Conservation (phyloP, 1,284 basidiomycete genomes). For the Pisolithus thermaeus region DNA sequence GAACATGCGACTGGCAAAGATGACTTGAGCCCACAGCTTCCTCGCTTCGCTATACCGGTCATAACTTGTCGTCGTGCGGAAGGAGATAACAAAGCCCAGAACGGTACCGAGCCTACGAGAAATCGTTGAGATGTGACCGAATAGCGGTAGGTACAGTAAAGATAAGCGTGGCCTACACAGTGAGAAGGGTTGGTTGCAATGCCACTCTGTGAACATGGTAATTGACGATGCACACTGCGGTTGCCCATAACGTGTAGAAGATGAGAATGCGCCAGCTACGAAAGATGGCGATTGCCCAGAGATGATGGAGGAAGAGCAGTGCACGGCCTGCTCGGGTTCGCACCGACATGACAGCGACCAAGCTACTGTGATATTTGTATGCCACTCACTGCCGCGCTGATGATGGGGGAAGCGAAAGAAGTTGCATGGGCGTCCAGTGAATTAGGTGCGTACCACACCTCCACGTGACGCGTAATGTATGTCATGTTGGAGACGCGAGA, state of each 20-base stretch:
- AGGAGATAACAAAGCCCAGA: slow-evolving; percentile 66
- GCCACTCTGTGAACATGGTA: slow-evolving; percentile 38
- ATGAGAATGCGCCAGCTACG: slow-evolving; percentile 65
- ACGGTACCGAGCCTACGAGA: slow-evolving; percentile 43
- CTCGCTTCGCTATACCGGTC: slow-evolving; percentile 62
- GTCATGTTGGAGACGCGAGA: too few relatives aligned
- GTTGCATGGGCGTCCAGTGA: too few relatives aligned
- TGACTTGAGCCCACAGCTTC: slow-evolving; percentile 54
- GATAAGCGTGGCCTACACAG: slow-evolving; percentile 40
- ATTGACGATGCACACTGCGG: slow-evolving; percentile 46
- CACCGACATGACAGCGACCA: too few relatives aligned
- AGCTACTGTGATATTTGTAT: too few relatives aligned
- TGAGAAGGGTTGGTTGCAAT: slow-evolving; percentile 50
- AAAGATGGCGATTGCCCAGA: slow-evolving; percentile 38
- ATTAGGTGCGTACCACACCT: too few relatives aligned
- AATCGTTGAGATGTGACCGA: background rate
- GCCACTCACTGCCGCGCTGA: too few relatives aligned
- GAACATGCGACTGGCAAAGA: slow-evolving; percentile 42
- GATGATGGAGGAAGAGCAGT: background rate
- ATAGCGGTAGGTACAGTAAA: background rate
- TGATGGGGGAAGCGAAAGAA: background rate
- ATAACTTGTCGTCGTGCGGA: slow-evolving; percentile 57
- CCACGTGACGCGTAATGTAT: too few relatives aligned
- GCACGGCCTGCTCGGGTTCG: too few relatives aligned
- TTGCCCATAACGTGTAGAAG: slow-evolving; percentile 54